Base-by-base conservation (phyloP, 345 rosid species). In the Arabidopsis arenosa region DNA sequence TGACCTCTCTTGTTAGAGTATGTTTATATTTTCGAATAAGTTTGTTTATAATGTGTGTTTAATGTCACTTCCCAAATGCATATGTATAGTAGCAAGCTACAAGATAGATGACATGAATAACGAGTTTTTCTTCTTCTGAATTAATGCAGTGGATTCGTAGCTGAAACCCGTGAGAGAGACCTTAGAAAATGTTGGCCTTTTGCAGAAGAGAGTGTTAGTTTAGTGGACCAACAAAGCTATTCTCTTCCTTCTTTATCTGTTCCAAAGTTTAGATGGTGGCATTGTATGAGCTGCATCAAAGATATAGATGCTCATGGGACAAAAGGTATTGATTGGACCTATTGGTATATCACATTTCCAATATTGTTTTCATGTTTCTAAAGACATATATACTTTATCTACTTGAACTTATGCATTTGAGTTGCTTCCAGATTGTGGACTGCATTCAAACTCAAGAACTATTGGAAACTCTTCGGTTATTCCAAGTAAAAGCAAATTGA, bases 131-230 rank as follows among this genome's bases (percentile, higher is more conserved):
- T 63, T 66, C 36, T 49, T 69, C 17, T 47, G 62, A 5, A 37
- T 4, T 39, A 11, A 68, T 74, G 86, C 89, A 93, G 98, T 68
- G 89, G 85, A 37, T 87, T 75, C 80, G 94, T 84, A 68, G 83
- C 92, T 60, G 80, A 87, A 79, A 63, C 74, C 33, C 85, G 92
- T 26, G 80, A 76, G 21, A 80, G 63, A 39, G 83, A 90, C 60
- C 67, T 59, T 79, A 85, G 62, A 70, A 72, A 76, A 49, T 82
- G 88, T 63, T 86, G 86, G 88, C 96, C 96, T 13, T 92, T 90
- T 83, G 52, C 83, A 23, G 74, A 73, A 61, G 82, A 86, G 70
- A 75, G 76, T 70, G 40, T 64, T 67, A 72, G 63, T 21, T 79
- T 65, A 60, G 81, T 75, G 58, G 83, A 79, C 45, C 67, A 78